These are phyloP conservation scores for Cladosporium colombiae DNA, from an alignment of 2,329 filamentous ascomycete genomes.

Conservation along the genomic window DNA sequence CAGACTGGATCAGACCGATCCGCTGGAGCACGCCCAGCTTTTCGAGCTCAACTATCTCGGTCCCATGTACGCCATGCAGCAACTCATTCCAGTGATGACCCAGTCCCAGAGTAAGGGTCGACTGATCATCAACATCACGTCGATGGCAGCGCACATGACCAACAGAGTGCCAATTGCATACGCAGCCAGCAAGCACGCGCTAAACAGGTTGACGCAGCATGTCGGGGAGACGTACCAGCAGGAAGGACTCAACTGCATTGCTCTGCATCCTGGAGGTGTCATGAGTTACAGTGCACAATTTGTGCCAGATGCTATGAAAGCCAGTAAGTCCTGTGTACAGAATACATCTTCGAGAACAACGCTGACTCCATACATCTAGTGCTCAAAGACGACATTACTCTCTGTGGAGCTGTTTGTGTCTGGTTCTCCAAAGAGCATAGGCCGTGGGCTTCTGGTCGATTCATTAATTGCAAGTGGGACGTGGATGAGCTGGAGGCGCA, in stretches of 20 bases:
- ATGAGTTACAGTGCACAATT: conserved; percentile 17
- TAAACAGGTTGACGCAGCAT: conserved; percentile 25
- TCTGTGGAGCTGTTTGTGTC: conserved; percentile 23
- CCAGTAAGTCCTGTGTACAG: background rate
- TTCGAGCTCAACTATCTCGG: conserved; percentile 18
- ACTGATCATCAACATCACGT: conserved; percentile 23
- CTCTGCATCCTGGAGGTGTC: conserved; percentile 24
- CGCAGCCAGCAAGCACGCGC: conserved; percentile 21
- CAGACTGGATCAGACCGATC: conserved; percentile 9
- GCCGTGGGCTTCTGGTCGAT: conserved; percentile 21
- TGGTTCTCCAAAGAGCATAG: conserved; percentile 24
- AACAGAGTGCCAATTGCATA: conserved; percentile 23
- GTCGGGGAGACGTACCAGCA: conserved; percentile 20
- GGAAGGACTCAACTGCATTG: conserved; percentile 22
- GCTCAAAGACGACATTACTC: conserved; percentile 21
- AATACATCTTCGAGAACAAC: background rate
- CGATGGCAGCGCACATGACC: conserved; percentile 23
- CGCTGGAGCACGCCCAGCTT: conserved; percentile 9
- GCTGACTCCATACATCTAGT: background rate
- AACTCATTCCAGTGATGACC: conserved; percentile 11
- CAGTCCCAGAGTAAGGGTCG: conserved; percentile 8
- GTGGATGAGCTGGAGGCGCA: conserved; percentile 21
- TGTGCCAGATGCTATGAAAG: conserved; percentile 13
- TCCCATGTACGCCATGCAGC: conserved; percentile 14
- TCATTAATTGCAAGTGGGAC: conserved; percentile 23